Evolutionary conservation across 352 stramenopile species (phyloP), one percentile per base, ranked within the genome.

Genomic region (Phytophthora quininea): DNA sequence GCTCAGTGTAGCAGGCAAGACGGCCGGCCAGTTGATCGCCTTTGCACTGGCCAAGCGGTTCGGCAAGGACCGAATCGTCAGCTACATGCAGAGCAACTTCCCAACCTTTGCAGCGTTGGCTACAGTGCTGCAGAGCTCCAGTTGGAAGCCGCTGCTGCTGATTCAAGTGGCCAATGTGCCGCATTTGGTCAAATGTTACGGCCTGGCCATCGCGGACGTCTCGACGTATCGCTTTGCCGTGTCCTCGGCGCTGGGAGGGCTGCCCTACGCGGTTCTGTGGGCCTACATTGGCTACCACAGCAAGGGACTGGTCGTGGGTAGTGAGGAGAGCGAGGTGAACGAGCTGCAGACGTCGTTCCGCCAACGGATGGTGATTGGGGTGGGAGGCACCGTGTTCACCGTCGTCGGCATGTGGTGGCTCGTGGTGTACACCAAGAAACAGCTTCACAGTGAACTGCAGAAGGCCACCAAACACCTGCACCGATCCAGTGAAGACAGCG

Each of bases 171-270:
- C 86, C 2, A 90, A 84, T 38, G 64, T 92, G 8, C 86, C 83
- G n/a, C 73, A 90, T 29, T 70, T 86, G 8, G 70, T 91, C 64
- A 93, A 92, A 59, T 91, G 77, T 70, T 93, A 90, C 66, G 83
- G 81, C 37, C 74, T 93, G 11, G 80, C 85, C 35, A 82, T 93
- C 35, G 86, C 82, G 1, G 79, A 92, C 55, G 67, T 92, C 42
- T 78, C 73, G 7, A 75, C 77, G 24, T 63, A 78, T 37, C 71
- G 78, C 48, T 93, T 93, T 60, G 65, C 74, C 1, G 53, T 86
- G 31, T 87, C 85, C 19, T 88, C 82, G 40, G 71, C 88, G 35
- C 54, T 90, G 19, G 82, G 78, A 24, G 1, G 80, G 32, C 50
- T 86, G 14, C 81, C 80, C 1, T 82, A 86, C 50, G 82, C 85